phyloP scores from a whole-genome alignment of 2,329 filamentous ascomycete species.

The Curvularia lunata region DNA sequence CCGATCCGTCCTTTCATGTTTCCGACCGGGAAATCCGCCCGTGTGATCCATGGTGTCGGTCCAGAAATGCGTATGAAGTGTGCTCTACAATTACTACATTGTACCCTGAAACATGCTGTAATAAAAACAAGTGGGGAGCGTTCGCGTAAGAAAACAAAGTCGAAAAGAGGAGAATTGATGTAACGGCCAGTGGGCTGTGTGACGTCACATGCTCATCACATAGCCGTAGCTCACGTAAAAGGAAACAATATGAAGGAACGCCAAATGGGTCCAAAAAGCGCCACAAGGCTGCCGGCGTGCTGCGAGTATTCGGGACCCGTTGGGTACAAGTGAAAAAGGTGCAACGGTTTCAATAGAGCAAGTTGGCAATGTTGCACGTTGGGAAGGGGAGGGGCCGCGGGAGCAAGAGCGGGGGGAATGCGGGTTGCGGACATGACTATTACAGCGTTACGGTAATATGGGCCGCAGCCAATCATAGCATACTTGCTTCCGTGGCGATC shows the following conservation, averaged over 20 bases:
- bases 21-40: not conserved
- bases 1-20: not conserved
- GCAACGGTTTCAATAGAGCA: not conserved
- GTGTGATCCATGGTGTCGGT: too few relatives aligned
- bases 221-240: not conserved
- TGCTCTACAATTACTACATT: not conserved
- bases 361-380: not conserved
- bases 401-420: not conserved
- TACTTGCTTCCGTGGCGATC: not conserved
- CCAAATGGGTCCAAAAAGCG: not conserved
- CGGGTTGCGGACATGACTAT: not conserved
- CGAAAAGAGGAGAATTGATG: not conserved
- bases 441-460: not conserved
- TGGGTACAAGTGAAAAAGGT: not conserved
- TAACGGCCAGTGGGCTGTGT: not conserved
- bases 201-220: not conserved
- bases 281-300: not conserved
- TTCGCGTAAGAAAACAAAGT: not conserved
- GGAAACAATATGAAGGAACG: not conserved
- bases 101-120: not conserved
- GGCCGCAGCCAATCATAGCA: not conserved
- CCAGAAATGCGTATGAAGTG: too few relatives aligned
- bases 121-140: not conserved
- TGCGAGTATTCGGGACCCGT: not conserved
- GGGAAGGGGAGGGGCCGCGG: not conserved